Conservation (phyloP, 2,329 filamentous ascomycete genomes). For the Phyllosticta citribraziliensis region DNA sequence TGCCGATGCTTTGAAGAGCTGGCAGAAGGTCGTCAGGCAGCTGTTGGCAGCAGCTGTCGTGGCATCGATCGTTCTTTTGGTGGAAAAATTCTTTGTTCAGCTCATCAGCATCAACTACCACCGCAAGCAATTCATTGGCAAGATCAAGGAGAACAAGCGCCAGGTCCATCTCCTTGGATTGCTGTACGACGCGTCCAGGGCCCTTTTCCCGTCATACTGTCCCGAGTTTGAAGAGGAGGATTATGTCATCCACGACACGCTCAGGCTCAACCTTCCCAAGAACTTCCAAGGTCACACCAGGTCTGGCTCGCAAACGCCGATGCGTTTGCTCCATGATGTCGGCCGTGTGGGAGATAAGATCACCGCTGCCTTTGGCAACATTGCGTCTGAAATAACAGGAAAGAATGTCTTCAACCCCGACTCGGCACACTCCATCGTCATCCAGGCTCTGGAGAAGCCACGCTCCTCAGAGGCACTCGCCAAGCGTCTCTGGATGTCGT, state of each 20-base stretch:
- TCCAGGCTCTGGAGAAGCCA: conserved; percentile 78
- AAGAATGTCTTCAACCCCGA: conserved; percentile 92
- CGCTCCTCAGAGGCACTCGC: conserved; percentile 82
- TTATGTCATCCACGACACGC: conserved; percentile 71
- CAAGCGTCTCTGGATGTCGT: conserved; percentile 96
- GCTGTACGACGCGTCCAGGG: conserved; percentile 81
- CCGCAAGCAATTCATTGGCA: conserved; percentile 68
- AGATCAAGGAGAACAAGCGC: conserved; percentile 83
- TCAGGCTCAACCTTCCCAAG: conserved; percentile 52
- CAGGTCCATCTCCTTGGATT: conserved; percentile 72
- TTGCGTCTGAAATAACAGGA: conserved; percentile 89
- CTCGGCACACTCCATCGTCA: conserved; percentile 78
- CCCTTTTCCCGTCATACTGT: conserved; percentile 87
- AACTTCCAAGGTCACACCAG: conserved; percentile 40
- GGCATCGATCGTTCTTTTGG: conserved; percentile 60
- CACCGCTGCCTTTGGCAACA: conserved; percentile 83
- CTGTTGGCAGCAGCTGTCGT: conserved; percentile 59
- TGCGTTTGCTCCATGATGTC: conserved; percentile 60
- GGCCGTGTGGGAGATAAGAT: conserved; percentile 86
- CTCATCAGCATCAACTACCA: conserved; percentile 80
- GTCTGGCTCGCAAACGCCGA: conserved; percentile 61
- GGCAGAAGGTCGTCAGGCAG: conserved; percentile 49
- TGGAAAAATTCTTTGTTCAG: conserved; percentile 71
- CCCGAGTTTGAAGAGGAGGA: conserved; percentile 86
- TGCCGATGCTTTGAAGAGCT: conserved; percentile 26